Base-by-base conservation (phyloP, 1,139 yeast species). In the Geotrichum siamense region DNA sequence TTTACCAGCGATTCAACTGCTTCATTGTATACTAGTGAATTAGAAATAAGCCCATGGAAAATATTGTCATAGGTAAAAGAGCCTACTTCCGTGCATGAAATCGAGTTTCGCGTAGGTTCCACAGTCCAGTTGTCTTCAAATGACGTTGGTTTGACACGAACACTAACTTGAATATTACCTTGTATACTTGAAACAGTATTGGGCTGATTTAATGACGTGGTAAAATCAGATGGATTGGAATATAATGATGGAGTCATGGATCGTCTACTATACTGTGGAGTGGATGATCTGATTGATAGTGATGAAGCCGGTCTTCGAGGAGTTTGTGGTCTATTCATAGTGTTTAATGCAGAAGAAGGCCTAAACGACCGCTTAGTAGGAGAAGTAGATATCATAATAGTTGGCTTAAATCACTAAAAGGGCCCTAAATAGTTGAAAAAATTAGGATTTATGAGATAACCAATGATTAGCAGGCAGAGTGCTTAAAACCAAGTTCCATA, bases 11-110 rank as follows among this genome's bases (percentile, higher is more conserved):
- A 77, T 25, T 72, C 66, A 35, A 87, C 89, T 1, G 82, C 69
- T 16, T 64, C 64, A 25, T 68, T 67, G 59, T 83, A 89, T 1
- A 89, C 84, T 23, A 74, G 73, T 5, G 61, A 54, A 58, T 87
- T 87, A 15, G 74, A 54, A 12, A 67, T 58, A 9, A 54, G 48
- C 2, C 62, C 66, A 23, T 68, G 68, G 61, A 82, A 87, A 1
- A 89, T 94, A 55, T 82, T 76, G 60, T 89, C 96, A 58, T 83
- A 87, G 13, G 66, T 63, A 59, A 82, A 86, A 25, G 75, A 60
- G 16, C 68, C 69, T 12, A 61, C 59, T 17, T 62, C 61, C 9
- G 55, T 53, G 37, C 59, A 55, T 25, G 54, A 47, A 12, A 64
- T 54, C 15, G 51, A 34, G 21, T 52, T 52, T 5, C 52, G 40